Evolutionary conservation across 1,284 basidiomycete species (phyloP).

Genomic region (Lentinus polychrous): DNA sequence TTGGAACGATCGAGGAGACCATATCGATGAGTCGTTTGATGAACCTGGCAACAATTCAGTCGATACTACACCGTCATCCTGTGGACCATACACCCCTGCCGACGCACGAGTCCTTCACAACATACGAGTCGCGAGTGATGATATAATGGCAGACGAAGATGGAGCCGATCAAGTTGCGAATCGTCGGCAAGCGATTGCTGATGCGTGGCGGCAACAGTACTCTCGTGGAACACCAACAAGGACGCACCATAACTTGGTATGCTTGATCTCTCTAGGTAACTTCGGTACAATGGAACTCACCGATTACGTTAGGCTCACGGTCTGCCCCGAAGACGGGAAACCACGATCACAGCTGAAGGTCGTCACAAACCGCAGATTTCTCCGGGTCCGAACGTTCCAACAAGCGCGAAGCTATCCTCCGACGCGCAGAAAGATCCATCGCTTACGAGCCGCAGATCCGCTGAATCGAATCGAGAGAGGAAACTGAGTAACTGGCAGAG

Average conservation of each 20-base stretch:
- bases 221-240: slow-evolving; percentile 21
- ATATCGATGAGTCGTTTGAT: slow-evolving; percentile 41
- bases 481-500: slow-evolving; percentile 9
- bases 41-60: slow-evolving; percentile 27
- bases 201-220: slow-evolving; percentile 59
- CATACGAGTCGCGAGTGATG: slow-evolving; percentile 13
- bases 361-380: slow-evolving; percentile 19
- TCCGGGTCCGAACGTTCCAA: background rate
- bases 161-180: slow-evolving; percentile 10
- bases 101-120: slow-evolving; percentile 16
- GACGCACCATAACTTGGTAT: slow-evolving; percentile 18
- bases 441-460: slow-evolving; percentile 16
- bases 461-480: slow-evolving; percentile 1
- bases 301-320: slow-evolving; percentile 5
- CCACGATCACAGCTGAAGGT: slow-evolving; percentile 41
- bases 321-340: slow-evolving; percentile 35
- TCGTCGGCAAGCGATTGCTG: slow-evolving; percentile 37
- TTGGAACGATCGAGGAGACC: slow-evolving; percentile 38
- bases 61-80: slow-evolving; percentile 23
- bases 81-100: slow-evolving; percentile 24
- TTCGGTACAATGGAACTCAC: background rate
- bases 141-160: slow-evolving; percentile 14
- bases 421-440: slow-evolving; percentile 18
- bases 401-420: slow-evolving; percentile 15
- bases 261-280: slow-evolving; percentile 3